Evolutionary conservation across 495 filamentous ascomycete species (phyloP), one percentile per base, ranked within the genome.

Genomic region (Aspergillus carlsbadensis): DNA sequence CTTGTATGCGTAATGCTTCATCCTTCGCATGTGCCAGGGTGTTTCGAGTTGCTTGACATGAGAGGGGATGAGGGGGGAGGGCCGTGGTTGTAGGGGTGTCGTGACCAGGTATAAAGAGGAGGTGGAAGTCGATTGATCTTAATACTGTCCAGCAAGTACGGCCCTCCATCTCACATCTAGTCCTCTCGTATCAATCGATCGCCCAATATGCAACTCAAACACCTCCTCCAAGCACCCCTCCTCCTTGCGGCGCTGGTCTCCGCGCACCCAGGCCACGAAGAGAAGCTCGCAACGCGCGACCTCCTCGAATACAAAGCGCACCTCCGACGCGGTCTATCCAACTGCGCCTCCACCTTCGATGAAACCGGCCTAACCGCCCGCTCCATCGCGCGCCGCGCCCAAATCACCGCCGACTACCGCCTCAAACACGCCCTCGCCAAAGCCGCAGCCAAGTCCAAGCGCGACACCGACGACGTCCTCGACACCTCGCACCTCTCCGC

Each of bases 401-500:
- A 39, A 2, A 20, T 51, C 35, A 11, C 34, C 36, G 7, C n/a
- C 18, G 2, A 5, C 18, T 29, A 51, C 48, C 34, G 48, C 4
- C 4, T 8, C 17, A 51, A 39, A 13, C 47, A 39, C 24, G 8
- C 7, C 0, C 31, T 37, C n/a, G n/a, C n/a, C n/a, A n/a, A n/a
- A n/a, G n/a, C n/a, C n/a, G n/a, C n/a, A n/a, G n/a, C n/a, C n/a
- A 29, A 29, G 5, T 1, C 34, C 22, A 34, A 21, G 20, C 48
- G 48, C 14, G 48, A 51, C 36, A 51, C 48, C 34, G 34, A 37
- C 35, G 36, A 37, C 18, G 48, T 51, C 7, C 35, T 51, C 4
- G 17, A 13, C 34, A 51, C 48, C 14, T n/a, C 10, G 18, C 48
- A 51, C 22, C 34, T 40, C 17, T 51, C 48, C 34, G 26, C 15